Percentiles rank a stretch among this genome's conserved stretches.
Evolutionary conservation across 1,284 basidiomycete genomes (phyloP).

Genomic region (Cryptococcus wingfieldii): DNA sequence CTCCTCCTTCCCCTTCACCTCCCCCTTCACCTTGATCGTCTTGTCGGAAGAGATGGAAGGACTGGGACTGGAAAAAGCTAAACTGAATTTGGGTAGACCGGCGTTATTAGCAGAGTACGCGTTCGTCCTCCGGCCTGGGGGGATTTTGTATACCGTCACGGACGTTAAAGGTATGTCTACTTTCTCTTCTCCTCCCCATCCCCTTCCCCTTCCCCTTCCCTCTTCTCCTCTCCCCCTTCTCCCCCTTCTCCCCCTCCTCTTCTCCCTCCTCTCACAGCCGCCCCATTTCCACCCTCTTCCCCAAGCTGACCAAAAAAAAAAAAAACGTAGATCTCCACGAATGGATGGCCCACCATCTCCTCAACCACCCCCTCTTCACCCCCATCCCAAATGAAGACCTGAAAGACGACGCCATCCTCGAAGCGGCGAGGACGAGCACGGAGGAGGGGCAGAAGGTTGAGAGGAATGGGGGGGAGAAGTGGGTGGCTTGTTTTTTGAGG

Average conservation of each 20-base stretch:
- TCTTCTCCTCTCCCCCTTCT: not conserved
- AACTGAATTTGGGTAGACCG: slow-evolving; percentile 49
- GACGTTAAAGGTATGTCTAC: slow-evolving; percentile 67
- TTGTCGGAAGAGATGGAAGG: no score
- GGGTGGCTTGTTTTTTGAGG: slow-evolving; percentile 45
- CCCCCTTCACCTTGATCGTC: no score
- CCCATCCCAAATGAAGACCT: slow-evolving; percentile 69
- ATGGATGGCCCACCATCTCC: slow-evolving; percentile 92
- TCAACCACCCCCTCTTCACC: slow-evolving; percentile 81
- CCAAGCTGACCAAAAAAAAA: not conserved
- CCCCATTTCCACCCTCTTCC: not conserved
- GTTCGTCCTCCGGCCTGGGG: slow-evolving; percentile 82
- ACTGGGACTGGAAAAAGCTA: no score
- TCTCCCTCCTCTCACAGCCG: no score
- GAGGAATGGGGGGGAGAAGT: slow-evolving; percentile 84
- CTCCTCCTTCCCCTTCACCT: no score
- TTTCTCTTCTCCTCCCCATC: no score
- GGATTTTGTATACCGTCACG: slow-evolving; percentile 95
- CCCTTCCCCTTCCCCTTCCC: not conserved
- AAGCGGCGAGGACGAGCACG: slow-evolving; percentile 77
- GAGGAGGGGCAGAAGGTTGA: slow-evolving; percentile 98
- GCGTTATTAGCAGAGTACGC: slow-evolving; percentile 90
- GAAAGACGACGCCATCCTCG: slow-evolving; percentile 61
- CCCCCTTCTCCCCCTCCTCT: no score
- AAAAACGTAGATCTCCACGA: slow-evolving; percentile 69